Percentiles rank a stretch among this genome's conserved stretches.
Evolutionary conservation across 345 rosid genomes (phyloP).

Genomic region (Citrus mangshanensis): DNA sequence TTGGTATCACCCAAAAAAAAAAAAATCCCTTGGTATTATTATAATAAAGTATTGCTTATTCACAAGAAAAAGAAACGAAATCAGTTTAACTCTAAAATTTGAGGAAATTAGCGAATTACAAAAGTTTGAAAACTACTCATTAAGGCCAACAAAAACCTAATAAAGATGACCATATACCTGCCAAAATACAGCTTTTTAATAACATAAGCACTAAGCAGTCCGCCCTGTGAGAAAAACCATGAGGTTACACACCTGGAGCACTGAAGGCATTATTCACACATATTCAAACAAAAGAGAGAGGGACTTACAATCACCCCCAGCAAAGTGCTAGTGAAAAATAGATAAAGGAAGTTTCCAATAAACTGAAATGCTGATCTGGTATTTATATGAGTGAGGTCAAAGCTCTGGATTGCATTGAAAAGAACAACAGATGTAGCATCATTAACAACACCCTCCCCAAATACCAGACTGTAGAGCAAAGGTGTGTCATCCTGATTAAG

Average conservation of each 20-base stretch:
- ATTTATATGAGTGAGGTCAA: slow-evolving; percentile 67
- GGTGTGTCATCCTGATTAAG: slow-evolving; percentile 99
- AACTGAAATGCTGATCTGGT: slow-evolving; percentile 59
- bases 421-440: slow-evolving; percentile 99
- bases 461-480: slow-evolving; percentile 92
- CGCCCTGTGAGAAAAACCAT: slow-evolving; percentile 59
- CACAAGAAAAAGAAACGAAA: not conserved
- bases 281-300: slow-evolving; percentile 9
- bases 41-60: not conserved
- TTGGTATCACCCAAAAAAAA: not conserved
- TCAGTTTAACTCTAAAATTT: not conserved
- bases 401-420: slow-evolving; percentile 95
- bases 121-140: not conserved
- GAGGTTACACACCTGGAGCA: not conserved
- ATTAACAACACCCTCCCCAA: slow-evolving; percentile 98
- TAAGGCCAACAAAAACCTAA: slow-evolving; percentile 2
- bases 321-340: slow-evolving; percentile 86
- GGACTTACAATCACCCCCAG: slow-evolving; percentile 77
- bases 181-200: slow-evolving; percentile 92
- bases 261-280: not conserved
- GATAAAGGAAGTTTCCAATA: slow-evolving; percentile 66
- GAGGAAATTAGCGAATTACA: not conserved
- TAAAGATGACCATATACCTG: slow-evolving; percentile 45
- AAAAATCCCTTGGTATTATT: not conserved
- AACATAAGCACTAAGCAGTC: slow-evolving; percentile 83